These are phyloP conservation scores for Macadamia tetraphylla DNA, from an alignment of 164 flowering plant genomes.

Conservation along the genomic window DNA sequence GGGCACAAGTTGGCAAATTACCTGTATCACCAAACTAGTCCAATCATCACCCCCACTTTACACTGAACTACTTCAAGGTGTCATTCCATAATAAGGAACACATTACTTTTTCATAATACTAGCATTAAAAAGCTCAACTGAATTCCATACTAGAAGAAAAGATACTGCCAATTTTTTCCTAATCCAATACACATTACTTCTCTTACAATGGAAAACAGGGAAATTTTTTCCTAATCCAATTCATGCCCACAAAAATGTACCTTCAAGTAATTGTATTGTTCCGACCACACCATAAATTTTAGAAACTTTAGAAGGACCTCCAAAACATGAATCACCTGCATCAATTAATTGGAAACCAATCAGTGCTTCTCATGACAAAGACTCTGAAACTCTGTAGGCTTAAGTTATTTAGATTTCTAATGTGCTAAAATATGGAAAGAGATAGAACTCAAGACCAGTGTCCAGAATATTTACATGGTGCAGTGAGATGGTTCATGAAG, in stretches of 20 bases:
- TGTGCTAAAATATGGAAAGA: too few species aligned
- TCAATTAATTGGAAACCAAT: background rate
- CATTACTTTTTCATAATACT: background rate
- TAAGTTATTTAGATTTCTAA: too few species aligned
- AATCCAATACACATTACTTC: background rate
- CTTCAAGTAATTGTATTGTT: conserved; percentile 74
- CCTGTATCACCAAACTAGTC: too few species aligned
- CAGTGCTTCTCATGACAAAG: background rate
- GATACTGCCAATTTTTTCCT: background rate
- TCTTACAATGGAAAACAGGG: background rate
- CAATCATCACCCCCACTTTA: too few species aligned
- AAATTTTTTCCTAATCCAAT: background rate
- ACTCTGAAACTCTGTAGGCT: too few species aligned
- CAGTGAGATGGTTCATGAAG: too few species aligned
- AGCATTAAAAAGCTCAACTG: background rate
- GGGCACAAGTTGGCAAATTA: too few species aligned
- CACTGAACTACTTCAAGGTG: background rate
- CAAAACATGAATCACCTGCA: conserved; percentile 43
- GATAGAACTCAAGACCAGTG: too few species aligned
- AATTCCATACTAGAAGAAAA: background rate
- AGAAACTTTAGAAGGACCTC: conserved; percentile 38
- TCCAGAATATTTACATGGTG: too few species aligned
- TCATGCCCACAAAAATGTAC: conserved; percentile 21
- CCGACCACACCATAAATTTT: conserved; percentile 73
- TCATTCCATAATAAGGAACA: too few species aligned